Evolutionary conservation across 1,284 basidiomycete species (phyloP).

Genomic region (Coniophora puteana): DNA sequence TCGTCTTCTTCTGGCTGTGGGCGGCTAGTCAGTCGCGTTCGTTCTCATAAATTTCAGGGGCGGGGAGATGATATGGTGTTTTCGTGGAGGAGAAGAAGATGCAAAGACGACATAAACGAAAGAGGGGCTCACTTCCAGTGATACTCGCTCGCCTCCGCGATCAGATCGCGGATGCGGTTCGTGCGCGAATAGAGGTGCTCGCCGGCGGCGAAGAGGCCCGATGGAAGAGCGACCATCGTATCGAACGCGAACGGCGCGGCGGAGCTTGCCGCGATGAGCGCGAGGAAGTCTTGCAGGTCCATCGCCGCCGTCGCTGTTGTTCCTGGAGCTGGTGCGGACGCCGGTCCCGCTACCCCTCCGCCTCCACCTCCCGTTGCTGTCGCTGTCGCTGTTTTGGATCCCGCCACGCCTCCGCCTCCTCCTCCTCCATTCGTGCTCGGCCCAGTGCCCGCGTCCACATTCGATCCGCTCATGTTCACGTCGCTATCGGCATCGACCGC

Average conservation of each 20-base stretch:
- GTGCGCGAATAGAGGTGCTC: slow-evolving; percentile 31
- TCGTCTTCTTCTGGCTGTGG: slow-evolving; percentile 30
- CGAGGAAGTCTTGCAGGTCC: slow-evolving; percentile 28
- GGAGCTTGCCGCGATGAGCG: slow-evolving; percentile 28
- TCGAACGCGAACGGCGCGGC: slow-evolving; percentile 28
- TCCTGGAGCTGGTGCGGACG: too few species aligned
- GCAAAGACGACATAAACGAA: not conserved
- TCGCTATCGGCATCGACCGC: too few species aligned
- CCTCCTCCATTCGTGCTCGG: too few species aligned
- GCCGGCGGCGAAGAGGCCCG: slow-evolving; percentile 26
- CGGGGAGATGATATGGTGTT: too few species aligned
- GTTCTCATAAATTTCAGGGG: not conserved
- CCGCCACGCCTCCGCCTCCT: too few species aligned
- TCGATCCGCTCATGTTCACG: too few species aligned
- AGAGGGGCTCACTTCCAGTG: slow-evolving; percentile 33
- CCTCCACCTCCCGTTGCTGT: too few species aligned
- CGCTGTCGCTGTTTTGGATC: too few species aligned
- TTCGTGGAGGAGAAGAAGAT: not conserved
- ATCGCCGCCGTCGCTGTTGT: slow-evolving; percentile 31
- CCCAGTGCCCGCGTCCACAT: too few species aligned
- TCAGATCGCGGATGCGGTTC: slow-evolving; percentile 28
- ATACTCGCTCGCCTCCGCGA: slow-evolving; percentile 31
- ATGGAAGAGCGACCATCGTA: slow-evolving; percentile 29
- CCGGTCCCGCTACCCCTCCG: too few species aligned
- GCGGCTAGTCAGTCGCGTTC: too few species aligned